Conservation (phyloP, 2,329 filamentous ascomycete species). For the Fusarium sp. region DNA sequence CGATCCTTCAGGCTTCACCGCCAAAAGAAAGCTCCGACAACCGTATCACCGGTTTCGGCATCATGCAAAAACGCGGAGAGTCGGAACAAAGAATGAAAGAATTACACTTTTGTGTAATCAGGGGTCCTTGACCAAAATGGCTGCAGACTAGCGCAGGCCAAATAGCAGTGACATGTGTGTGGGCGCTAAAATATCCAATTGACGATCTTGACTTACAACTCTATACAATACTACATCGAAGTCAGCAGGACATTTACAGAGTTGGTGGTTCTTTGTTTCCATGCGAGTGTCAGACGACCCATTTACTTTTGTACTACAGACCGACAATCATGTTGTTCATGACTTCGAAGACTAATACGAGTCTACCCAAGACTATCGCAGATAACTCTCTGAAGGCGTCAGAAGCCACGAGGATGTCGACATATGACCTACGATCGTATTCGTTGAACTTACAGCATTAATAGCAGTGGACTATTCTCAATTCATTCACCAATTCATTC, state of each 20-base stretch:
- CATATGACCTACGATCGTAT: constrained; percentile 34
- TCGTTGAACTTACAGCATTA: constrained; percentile 19
- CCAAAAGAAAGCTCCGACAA: constrained; percentile 15
- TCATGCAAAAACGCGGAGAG: constrained; percentile 13
- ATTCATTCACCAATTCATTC: constrained; percentile 9
- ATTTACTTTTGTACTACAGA: neutral
- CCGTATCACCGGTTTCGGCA: constrained; percentile 14
- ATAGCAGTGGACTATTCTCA: neutral
- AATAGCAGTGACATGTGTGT: constrained; percentile 30
- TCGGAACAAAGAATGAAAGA: constrained; percentile 16
- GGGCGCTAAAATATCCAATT: constrained; percentile 39
- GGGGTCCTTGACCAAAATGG: constrained; percentile 26
- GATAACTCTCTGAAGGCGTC: constrained; percentile 37
- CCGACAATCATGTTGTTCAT: neutral
- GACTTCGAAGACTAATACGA: neutral
- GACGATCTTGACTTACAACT: constrained; percentile 1
- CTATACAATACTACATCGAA: constrained; percentile 1
- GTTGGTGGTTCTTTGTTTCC: neutral
- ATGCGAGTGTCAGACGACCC: neutral
- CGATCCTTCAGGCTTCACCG: constrained; percentile 27
- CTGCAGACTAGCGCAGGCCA: constrained; percentile 39
- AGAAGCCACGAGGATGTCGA: constrained; percentile 49
- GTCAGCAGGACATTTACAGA: constrained; percentile 1
- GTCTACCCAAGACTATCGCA: constrained; percentile 15
- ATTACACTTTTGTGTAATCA: constrained; percentile 23